Conservation (phyloP, 805 yeast species). For the Candida caryicola region DNA sequence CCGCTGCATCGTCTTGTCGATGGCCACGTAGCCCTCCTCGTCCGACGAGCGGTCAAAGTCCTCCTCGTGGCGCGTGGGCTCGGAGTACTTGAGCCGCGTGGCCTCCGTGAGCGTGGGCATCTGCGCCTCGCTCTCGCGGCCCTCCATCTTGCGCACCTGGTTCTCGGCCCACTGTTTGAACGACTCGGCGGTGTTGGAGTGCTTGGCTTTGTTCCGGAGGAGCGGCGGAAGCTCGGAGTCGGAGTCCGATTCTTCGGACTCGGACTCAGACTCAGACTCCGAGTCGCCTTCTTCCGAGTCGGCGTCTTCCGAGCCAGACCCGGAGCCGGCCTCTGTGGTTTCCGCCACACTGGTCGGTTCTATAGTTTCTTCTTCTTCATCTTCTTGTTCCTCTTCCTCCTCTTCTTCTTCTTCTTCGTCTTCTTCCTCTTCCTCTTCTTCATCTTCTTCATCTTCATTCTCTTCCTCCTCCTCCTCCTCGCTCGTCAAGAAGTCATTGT, state of each 20-base stretch:
- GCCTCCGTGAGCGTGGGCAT: conserved; percentile 48
- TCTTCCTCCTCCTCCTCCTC: conserved; percentile 26
- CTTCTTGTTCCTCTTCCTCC: conserved; percentile 16
- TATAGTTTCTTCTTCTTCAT: conserved; percentile 22
- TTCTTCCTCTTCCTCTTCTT: conserved; percentile 15
- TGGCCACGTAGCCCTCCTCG: conserved; percentile 57
- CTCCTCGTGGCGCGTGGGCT: conserved; percentile 60
- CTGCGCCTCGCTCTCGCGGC: conserved; percentile 44
- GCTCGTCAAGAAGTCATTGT: conserved; percentile 51
- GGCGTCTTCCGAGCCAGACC: conserved; percentile 15
- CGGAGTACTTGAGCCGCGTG: conserved; percentile 41
- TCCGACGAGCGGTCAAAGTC: conserved; percentile 71
- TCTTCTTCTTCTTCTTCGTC: conserved; percentile 19
- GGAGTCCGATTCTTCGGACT: conserved; percentile 25
- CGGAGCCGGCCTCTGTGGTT: conserved; percentile 8
- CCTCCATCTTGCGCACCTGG: conserved; percentile 63
- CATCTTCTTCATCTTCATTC: conserved; percentile 18
- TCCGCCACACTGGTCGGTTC: conserved; percentile 7
- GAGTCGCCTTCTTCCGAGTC: conserved; percentile 32
- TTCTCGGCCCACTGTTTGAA: conserved; percentile 89
- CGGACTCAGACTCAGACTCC: conserved; percentile 26
- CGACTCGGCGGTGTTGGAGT: conserved; percentile 44
- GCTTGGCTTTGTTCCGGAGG: conserved; percentile 42
- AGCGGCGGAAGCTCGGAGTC: conserved; percentile 32
- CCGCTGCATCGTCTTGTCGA: conserved; percentile 52